Evolutionary conservation across 139 green algal species (phyloP).

Genomic region (Chlorella vulgaris): DNA sequence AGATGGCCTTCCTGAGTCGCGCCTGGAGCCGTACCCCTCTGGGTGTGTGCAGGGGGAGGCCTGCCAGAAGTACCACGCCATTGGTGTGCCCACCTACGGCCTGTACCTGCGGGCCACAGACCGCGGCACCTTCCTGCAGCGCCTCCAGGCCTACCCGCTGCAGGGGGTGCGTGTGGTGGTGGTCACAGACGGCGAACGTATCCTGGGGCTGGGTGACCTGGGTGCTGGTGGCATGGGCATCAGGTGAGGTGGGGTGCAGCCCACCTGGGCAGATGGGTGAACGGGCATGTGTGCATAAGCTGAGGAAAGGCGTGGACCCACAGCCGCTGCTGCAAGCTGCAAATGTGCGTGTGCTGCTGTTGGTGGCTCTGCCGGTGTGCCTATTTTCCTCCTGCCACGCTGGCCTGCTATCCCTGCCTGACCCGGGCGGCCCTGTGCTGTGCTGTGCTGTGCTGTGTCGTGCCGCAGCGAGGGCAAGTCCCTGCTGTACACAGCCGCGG

Average conservation of each 20-base stretch:
- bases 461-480: slow-evolving; percentile 52
- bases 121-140: slow-evolving; percentile 42
- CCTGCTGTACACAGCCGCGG: slow-evolving; percentile 58
- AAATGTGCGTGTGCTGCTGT: neutral
- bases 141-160: slow-evolving; percentile 47
- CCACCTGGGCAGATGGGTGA: no score
- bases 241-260: no score
- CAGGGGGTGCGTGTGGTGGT: slow-evolving; percentile 61
- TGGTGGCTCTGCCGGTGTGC: neutral
- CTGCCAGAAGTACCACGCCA: slow-evolving; percentile 65
- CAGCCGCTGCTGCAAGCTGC: neutral
- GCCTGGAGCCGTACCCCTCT: no score
- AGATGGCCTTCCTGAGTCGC: no score
- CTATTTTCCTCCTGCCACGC: neutral
- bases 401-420: neutral
- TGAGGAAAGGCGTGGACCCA: neutral
- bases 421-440: no score
- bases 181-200: slow-evolving; percentile 72
- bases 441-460: no score
- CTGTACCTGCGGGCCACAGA: slow-evolving; percentile 41
- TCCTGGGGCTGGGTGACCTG: slow-evolving; percentile 72
- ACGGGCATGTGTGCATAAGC: no score
- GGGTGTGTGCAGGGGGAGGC: no score
- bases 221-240: slow-evolving; percentile 68
- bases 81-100: slow-evolving; percentile 49